phyloP scores from a whole-genome alignment of 2,329 filamentous ascomycete genomes.

The Diaporthe sp. region DNA sequence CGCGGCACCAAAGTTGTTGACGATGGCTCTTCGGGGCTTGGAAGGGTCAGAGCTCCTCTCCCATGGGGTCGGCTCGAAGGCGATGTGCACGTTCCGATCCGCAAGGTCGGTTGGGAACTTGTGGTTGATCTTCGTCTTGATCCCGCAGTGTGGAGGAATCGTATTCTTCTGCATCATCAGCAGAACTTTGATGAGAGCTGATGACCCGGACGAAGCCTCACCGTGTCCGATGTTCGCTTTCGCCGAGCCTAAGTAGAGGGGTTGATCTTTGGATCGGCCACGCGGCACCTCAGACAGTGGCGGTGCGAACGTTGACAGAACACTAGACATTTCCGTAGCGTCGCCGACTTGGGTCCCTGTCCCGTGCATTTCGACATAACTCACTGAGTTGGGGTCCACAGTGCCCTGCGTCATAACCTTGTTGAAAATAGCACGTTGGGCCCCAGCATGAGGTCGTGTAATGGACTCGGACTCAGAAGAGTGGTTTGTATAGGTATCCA shows the following conservation, averaged over 20 bases:
- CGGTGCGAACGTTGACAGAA: conserved; percentile 66
- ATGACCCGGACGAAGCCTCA: conserved; percentile 35
- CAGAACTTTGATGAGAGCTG: conserved; percentile 38
- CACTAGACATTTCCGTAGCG: conserved; percentile 82
- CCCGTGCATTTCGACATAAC: conserved; percentile 28
- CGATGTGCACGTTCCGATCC: conserved; percentile 13
- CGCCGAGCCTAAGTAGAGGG: conserved; percentile 69
- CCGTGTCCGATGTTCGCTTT: conserved; percentile 51
- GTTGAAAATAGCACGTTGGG: not conserved
- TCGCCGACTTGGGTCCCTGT: conserved; percentile 22
- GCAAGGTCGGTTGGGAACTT: conserved; percentile 40
- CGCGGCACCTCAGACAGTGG: conserved; percentile 44
- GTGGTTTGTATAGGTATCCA: conserved; percentile 10
- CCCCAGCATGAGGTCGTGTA: not conserved
- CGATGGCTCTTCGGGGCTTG: conserved; percentile 58
- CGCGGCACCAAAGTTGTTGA: conserved; percentile 52
- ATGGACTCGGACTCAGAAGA: conserved; percentile 20
- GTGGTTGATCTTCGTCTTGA: conserved; percentile 37
- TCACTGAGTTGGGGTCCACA: conserved; percentile 72
- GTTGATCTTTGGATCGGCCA: conserved; percentile 50
- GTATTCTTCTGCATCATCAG: conserved; percentile 36
- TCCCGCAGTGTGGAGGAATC: conserved; percentile 38
- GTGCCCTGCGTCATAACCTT: conserved; percentile 47
- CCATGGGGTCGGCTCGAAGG: conserved; percentile 62
- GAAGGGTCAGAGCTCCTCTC: conserved; percentile 44